Conservation (phyloP, 306 rosid species). For the Luffa aegyptiaca region DNA sequence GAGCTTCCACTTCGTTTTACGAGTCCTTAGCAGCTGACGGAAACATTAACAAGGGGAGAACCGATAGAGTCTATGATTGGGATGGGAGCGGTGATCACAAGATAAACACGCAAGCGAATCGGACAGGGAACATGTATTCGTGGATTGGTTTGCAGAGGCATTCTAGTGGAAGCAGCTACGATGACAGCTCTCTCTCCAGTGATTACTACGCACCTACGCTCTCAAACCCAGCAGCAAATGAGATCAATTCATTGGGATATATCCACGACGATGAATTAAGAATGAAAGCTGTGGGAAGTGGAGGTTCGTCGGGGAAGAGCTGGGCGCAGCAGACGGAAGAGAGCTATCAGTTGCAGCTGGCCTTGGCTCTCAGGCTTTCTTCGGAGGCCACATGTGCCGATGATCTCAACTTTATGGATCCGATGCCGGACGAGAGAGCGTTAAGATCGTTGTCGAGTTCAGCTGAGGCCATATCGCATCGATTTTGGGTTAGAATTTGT, state of each 20-base stretch:
- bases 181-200: slow-evolving; percentile 83
- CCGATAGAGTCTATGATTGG: slow-evolving; percentile 62
- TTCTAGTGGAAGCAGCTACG: slow-evolving; percentile 94
- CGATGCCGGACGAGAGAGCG: slow-evolving; percentile 40
- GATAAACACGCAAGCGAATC: slow-evolving; percentile 39
- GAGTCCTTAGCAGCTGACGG: slow-evolving; percentile 49
- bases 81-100: slow-evolving; percentile 54
- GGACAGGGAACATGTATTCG: slow-evolving; percentile 58
- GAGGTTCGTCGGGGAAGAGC: slow-evolving; percentile 70
- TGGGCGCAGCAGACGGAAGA: slow-evolving; percentile 99
- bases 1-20: slow-evolving; percentile 33
- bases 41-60: slow-evolving; percentile 32
- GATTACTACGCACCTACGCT: slow-evolving; percentile 73
- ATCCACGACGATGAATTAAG: slow-evolving; percentile 42
- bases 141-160: slow-evolving; percentile 74
- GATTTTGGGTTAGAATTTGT: slow-evolving; percentile 62
- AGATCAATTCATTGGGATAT: slow-evolving; percentile 56
- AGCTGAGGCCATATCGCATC: slow-evolving; percentile 59
- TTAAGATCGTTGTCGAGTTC: slow-evolving; percentile 31
- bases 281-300: slow-evolving; percentile 21
- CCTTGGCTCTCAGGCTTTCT: slow-evolving; percentile 73
- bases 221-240: slow-evolving; percentile 47
- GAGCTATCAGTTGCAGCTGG: slow-evolving; percentile 90
- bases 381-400: slow-evolving; percentile 86
- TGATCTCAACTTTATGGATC: slow-evolving; percentile 88